These are phyloP conservation scores for Lentinula detonsa DNA, from an alignment of 768 basidiomycete genomes.

Conservation along the genomic window DNA sequence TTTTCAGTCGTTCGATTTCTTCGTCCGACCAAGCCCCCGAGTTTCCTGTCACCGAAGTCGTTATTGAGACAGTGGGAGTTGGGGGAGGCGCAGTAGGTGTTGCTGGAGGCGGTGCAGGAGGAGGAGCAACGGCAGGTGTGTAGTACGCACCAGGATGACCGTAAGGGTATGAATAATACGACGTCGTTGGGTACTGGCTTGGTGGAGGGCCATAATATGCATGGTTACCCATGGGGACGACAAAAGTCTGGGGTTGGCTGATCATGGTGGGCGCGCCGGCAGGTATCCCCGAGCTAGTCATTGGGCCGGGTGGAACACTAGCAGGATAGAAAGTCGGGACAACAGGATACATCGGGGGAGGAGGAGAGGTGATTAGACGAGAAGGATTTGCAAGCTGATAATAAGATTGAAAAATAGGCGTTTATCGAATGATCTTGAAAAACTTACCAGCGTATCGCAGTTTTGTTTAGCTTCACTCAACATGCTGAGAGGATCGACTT, in stretches of 20 bases:
- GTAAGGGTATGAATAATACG: constrained; percentile 57
- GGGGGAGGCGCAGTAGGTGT: constrained; percentile 14
- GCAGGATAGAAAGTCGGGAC: constrained; percentile 37
- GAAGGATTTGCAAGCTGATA: constrained; percentile 67
- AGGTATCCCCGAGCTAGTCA: constrained; percentile 22
- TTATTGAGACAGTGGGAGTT: constrained; percentile 15
- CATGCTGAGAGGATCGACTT: constrained; percentile 71
- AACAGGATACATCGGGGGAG: constrained; percentile 49
- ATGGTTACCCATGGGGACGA: constrained; percentile 56
- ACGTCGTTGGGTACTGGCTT: constrained; percentile 51
- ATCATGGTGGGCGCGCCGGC: constrained; percentile 41
- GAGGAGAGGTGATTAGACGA: constrained; percentile 60
- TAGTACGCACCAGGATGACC: constrained; percentile 14
- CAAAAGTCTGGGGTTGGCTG: constrained; percentile 67
- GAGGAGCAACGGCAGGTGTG: constrained; percentile 14
- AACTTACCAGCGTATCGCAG: constrained; percentile 67
- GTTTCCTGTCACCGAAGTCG: constrained; percentile 35
- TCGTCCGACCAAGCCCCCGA: constrained; percentile 78
- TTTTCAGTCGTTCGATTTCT: constrained; percentile 64
- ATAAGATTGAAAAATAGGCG: background rate
- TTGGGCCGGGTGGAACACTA: constrained; percentile 16
- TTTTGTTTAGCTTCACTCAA: constrained; percentile 71
- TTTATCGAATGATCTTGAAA: background rate
- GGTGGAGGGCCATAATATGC: constrained; percentile 34
- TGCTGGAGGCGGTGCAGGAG: constrained; percentile 4